Evolutionary conservation across 176 grass and related monocot species (phyloP), one percentile per base, ranked within the genome.

Genomic region (Bolboschoenus planiculmis): DNA sequence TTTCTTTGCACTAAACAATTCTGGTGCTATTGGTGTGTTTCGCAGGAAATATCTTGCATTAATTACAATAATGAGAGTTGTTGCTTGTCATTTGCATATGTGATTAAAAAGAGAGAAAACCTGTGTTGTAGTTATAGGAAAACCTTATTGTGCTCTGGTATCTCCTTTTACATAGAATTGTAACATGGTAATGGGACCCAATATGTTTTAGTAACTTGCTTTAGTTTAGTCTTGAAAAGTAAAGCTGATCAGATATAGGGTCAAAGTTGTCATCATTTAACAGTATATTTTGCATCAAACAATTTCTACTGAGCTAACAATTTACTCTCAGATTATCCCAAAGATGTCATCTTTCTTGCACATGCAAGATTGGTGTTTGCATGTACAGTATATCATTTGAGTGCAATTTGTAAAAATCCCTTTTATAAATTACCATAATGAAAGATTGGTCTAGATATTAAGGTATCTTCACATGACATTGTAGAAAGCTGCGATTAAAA

Each of bases 401-500:
- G 31, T 67, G 33, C 14, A 39, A 18, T 67, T 67, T 67, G 63
- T 15, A 39, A 67, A 67, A 11, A 18, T 67, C 34, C 16, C 10
- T 67, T 39, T 67, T 9, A 67, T 36, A 18, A 13, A 67, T 67
- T 37, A 67, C 63, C 63, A 65, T 23, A 24, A 71, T 26, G 24
- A 75, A 50, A 50, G 42, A 75, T 75, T 14, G 2, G 2, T 50
- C n/a, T 74, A 14, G 13, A 48, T 31, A 51, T 75, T 8, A 76
- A 31, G 24, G 51, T 30, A 33, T 29, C 44, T 76, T 76, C 44
- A 76, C 14, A 43, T 76, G 72, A 5, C 23, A 51, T 54, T 88
- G 46, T 75, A 98, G 95, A 98, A 92, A 89, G 88, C 92, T 79
- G 95, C 95, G 61, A 89, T 98, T 54, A 94, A 83, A 5, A 98